Evolutionary conservation across 352 stramenopile genomes (phyloP).

Genomic region (Plasmopara halstedii): DNA sequence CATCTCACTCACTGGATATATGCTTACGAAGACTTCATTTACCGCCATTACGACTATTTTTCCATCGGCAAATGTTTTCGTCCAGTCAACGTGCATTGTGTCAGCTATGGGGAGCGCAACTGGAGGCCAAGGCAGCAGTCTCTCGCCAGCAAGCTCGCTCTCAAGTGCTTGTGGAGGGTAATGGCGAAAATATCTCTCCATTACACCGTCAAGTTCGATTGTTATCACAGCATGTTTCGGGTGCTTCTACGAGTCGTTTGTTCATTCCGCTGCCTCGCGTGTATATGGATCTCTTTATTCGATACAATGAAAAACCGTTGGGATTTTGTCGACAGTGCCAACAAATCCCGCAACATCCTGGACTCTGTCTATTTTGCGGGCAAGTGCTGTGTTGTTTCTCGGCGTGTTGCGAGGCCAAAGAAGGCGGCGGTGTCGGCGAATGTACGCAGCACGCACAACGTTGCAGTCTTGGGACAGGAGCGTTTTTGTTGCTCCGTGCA

Average conservation of each 20-base stretch:
- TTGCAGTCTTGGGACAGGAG: slow-evolving; percentile 51
- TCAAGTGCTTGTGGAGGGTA: slow-evolving; percentile 7
- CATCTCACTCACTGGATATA: slow-evolving; percentile 25
- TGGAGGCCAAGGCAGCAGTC: slow-evolving; percentile 66
- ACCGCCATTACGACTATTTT: slow-evolving; percentile 60
- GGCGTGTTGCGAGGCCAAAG: slow-evolving; percentile 46
- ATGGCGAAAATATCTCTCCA: slow-evolving; percentile 13
- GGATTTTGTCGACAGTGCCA: slow-evolving; percentile 50
- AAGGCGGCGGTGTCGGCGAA: slow-evolving; percentile 52
- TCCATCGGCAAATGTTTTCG: slow-evolving; percentile 52
- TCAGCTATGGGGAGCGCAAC: slow-evolving; percentile 64
- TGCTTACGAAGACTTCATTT: slow-evolving; percentile 56
- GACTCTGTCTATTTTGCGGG: slow-evolving; percentile 71
- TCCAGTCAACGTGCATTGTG: slow-evolving; percentile 48
- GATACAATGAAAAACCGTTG: slow-evolving; percentile 60
- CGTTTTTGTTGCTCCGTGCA: slow-evolving; percentile 63
- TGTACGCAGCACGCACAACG: slow-evolving; percentile 64
- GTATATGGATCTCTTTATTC: slow-evolving; percentile 81
- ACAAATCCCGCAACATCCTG: slow-evolving; percentile 58
- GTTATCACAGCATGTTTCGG: slow-evolving; percentile 7
- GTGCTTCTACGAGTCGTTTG: slow-evolving; percentile 10
- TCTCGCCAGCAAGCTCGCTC: slow-evolving; percentile 28
- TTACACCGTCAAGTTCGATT: slow-evolving; percentile 23
- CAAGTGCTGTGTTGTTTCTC: slow-evolving; percentile 74
- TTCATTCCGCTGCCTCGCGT: slow-evolving; percentile 50